Conservation (phyloP, 225 moss, liverwort and hornwort genomes). For the Pleurozium schreberi region DNA sequence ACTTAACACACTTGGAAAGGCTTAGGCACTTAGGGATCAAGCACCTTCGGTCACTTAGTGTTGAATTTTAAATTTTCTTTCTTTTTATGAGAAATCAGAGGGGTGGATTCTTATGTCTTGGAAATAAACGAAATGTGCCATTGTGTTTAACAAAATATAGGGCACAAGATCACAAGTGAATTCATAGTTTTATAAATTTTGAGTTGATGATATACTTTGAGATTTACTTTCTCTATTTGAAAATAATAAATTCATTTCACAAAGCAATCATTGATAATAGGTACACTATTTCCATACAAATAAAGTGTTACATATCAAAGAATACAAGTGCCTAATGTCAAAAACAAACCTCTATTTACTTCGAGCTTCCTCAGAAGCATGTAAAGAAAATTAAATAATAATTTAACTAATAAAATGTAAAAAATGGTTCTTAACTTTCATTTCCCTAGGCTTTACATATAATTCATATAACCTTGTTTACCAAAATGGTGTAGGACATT, state of each 20-base stretch:
- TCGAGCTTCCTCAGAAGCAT: not conserved
- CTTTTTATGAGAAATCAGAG: not conserved
- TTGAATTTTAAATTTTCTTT: not conserved
- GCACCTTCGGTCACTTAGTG: not conserved
- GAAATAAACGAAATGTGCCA: not conserved
- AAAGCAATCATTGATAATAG: not conserved
- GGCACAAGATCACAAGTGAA: fast-evolving
- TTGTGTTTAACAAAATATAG: not conserved
- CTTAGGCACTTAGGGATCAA: no score
- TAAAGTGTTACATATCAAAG: not conserved
- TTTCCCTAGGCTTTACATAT: fast-evolving
- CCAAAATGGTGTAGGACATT: no score
- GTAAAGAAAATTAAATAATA: not conserved
- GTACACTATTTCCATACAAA: not conserved
- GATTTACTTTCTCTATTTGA: fast-evolving
- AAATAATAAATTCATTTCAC: not conserved
- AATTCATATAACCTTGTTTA: not conserved
- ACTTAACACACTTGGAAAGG: no score
- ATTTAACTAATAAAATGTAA: not conserved
- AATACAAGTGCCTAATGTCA: fast-evolving
- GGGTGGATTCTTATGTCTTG: no score
- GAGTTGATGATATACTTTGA: not conserved
- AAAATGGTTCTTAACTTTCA: not conserved
- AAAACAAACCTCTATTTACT: not conserved
- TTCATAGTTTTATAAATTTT: not conserved